Percentiles rank a stretch among this genome's conserved stretches.
Conservation (phyloP, 306 rosid genomes). For the Corylus heterophylla region DNA sequence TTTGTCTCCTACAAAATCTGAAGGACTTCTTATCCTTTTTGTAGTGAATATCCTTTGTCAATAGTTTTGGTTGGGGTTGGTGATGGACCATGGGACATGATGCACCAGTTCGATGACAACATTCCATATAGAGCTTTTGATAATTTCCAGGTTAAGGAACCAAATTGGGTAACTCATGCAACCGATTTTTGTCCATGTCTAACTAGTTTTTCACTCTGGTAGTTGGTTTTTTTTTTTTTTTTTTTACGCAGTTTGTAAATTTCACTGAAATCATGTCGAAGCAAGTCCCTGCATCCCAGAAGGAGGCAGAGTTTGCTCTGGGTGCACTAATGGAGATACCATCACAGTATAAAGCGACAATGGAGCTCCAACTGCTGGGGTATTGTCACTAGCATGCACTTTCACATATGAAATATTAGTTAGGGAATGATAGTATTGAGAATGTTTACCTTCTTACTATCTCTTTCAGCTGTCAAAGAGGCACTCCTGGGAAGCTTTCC, state of each 20-base stretch:
- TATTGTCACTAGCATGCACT: background rate
- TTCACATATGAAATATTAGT: background rate
- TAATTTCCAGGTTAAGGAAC: constrained; percentile 31
- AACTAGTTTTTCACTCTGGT: background rate
- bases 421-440: background rate
- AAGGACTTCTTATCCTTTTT: constrained; percentile 11
- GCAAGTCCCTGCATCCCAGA: background rate
- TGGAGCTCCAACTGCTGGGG: constrained; percentile 16
- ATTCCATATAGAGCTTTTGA: constrained; percentile 31
- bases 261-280: constrained; percentile 33
- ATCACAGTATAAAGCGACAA: constrained; percentile 17
- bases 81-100: constrained; percentile 45
- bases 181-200: background rate
- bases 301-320: constrained; percentile 19
- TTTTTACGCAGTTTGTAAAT: constrained; percentile 35
- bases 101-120: constrained; percentile 26
- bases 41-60: constrained; percentile 34
- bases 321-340: constrained; percentile 21
- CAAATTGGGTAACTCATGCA: background rate
- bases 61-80: constrained; percentile 43
- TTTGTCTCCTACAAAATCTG: background rate
- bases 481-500: background rate
- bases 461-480: constrained; percentile 1
- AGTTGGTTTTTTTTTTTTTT: background rate
- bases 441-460: background rate